A percentile compares a stretch with the other conserved stretches of the same genome.
Evolutionary conservation across 768 basidiomycete species (phyloP).

Genomic region (Nidularia sp.): DNA sequence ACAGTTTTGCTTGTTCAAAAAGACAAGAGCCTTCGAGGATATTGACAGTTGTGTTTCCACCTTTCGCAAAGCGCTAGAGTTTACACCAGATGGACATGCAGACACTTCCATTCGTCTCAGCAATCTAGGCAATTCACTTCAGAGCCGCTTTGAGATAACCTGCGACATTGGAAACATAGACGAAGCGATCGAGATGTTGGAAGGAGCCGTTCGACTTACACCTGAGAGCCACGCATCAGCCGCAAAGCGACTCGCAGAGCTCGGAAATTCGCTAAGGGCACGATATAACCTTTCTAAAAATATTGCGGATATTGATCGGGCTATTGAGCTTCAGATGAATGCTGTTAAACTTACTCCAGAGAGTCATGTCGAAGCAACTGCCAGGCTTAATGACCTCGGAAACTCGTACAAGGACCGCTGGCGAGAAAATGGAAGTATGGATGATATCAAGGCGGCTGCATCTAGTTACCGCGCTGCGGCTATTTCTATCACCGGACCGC

Average conservation of each 20-base stretch:
- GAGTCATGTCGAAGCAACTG: neutral
- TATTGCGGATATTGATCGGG: neutral
- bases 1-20: neutral
- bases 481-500: neutral
- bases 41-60: neutral
- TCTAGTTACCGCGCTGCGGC: constrained; percentile 1
- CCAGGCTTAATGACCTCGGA: neutral
- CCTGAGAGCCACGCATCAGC: neutral
- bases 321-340: neutral
- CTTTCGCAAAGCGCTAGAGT: neutral
- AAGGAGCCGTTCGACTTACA: neutral
- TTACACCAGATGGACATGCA: neutral
- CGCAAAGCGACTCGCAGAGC: neutral
- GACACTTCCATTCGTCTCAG: neutral
- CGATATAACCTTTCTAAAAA: neutral
- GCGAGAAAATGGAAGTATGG: neutral
- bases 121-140: neutral
- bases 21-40: neutral
- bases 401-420: neutral
- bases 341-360: neutral
- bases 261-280: neutral
- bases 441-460: neutral
- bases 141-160: neutral
- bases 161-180: neutral
- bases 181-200: neutral